These are phyloP conservation scores for Auricularia auricula-judae DNA, from an alignment of 768 basidiomycete genomes.

Conservation along the genomic window DNA sequence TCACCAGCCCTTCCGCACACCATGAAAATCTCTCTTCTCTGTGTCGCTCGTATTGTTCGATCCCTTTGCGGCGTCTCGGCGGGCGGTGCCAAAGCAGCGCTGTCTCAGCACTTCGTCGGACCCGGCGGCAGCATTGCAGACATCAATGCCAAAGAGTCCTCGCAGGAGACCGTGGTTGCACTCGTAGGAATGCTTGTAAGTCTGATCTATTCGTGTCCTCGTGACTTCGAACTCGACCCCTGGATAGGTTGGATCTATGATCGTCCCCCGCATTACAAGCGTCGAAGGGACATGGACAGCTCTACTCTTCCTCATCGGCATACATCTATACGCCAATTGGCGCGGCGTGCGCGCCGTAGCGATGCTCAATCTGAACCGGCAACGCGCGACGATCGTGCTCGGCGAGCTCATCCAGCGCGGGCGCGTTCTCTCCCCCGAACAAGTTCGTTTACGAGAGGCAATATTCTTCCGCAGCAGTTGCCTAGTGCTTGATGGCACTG, in stretches of 20 bases:
- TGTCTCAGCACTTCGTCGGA: conserved; percentile 55
- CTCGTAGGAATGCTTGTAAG: conserved; percentile 58
- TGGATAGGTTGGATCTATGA: conserved; percentile 43
- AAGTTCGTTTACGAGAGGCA: conserved; percentile 31
- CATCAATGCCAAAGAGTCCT: conserved; percentile 60
- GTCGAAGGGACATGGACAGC: conserved; percentile 36
- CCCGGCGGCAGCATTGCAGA: conserved; percentile 54
- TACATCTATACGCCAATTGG: conserved; percentile 51
- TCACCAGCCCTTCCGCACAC: conserved; percentile 38
- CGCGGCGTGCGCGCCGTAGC: conserved; percentile 46
- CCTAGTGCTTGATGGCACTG: conserved; percentile 21
- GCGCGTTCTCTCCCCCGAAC: conserved; percentile 21
- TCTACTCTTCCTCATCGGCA: conserved; percentile 38
- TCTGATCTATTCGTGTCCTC: neutral
- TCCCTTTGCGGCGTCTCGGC: conserved; percentile 54
- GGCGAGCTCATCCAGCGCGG: neutral
- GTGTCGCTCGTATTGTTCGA: conserved; percentile 46
- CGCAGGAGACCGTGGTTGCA: conserved; percentile 60
- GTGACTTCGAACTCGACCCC: no score
- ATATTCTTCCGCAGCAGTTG: conserved; percentile 16
- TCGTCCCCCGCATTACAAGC: conserved; percentile 45
- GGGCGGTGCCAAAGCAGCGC: conserved; percentile 59
- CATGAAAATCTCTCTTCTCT: conserved; percentile 33
- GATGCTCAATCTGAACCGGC: conserved; percentile 48
- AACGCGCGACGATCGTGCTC: conserved; percentile 48